Percentiles rank a stretch among this genome's conserved stretches.
phyloP scores from a whole-genome alignment of 148 eudicot genomes.

The Camellia japonica region DNA sequence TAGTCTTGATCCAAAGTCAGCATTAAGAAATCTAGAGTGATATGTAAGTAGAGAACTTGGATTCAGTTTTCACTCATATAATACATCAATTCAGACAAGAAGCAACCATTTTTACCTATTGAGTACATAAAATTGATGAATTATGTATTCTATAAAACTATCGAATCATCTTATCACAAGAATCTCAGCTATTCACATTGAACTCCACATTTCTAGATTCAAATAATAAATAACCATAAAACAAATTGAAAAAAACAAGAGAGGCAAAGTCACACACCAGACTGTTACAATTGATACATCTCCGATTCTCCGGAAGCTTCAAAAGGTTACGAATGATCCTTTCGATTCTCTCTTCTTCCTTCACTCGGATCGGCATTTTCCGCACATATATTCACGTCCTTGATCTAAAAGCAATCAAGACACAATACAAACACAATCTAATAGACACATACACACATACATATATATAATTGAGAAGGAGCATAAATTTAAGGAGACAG shows the following conservation, averaged over 20 bases:
- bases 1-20: not conserved
- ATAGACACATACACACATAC: not conserved
- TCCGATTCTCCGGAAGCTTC: slow-evolving; percentile 64
- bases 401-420: slow-evolving; percentile 5
- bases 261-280: slow-evolving; percentile 57
- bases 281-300: slow-evolving; percentile 84
- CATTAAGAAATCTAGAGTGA: not conserved
- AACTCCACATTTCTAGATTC: not conserved
- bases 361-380: slow-evolving; percentile 36
- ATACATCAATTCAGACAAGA: not conserved
- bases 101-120: not conserved
- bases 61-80: not conserved
- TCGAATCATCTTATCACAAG: not conserved
- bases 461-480: not conserved
- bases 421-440: not conserved
- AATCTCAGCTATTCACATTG: not conserved
- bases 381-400: not conserved
- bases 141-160: not conserved
- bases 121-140: not conserved
- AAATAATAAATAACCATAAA: not conserved
- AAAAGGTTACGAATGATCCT: slow-evolving; percentile 64
- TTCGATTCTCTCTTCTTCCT: slow-evolving; percentile 64
- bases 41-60: too few species aligned
- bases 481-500: not conserved
- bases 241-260: not conserved